Conservation (phyloP, 116 monocot genomes). For the Posidonia oceanica region DNA sequence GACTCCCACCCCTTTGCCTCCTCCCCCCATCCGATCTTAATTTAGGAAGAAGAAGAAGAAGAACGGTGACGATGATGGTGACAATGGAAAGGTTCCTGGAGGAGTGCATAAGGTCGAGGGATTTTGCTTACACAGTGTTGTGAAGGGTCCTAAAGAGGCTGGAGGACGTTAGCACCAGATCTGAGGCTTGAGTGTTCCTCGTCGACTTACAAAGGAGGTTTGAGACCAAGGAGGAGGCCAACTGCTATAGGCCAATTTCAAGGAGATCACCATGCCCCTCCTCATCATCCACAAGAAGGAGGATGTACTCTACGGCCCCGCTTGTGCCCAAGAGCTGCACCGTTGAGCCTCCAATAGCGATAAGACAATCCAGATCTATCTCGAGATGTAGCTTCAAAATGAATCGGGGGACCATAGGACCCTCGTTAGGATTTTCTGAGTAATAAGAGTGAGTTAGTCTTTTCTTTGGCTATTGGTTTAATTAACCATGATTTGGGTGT, state of each 20-base stretch:
- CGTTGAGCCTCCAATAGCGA: conserved; percentile 44
- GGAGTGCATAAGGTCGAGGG: conserved; percentile 25
- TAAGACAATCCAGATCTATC: conserved; percentile 67
- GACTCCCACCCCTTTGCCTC: too few species aligned
- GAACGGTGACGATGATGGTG: too few species aligned
- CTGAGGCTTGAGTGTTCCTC: conserved; percentile 62
- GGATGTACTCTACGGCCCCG: conserved; percentile 60
- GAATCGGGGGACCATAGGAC: too few species aligned
- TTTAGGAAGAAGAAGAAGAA: too few species aligned
- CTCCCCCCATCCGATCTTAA: too few species aligned
- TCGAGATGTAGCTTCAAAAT: conserved; percentile 49
- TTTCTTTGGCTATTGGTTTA: too few species aligned
- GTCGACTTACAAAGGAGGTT: conserved; percentile 56
- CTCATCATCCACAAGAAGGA: conserved; percentile 68
- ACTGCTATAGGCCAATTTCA: conserved; percentile 45
- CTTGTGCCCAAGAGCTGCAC: conserved; percentile 64
- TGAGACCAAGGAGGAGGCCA: conserved; percentile 19
- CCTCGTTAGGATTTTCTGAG: too few species aligned
- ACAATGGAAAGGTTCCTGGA: too few species aligned
- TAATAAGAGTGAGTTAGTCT: too few species aligned
- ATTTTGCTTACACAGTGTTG: conserved; percentile 65
- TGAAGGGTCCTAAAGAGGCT: conserved; percentile 57
- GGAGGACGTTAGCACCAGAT: conserved; percentile 40
- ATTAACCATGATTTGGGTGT: too few species aligned
- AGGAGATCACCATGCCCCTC: conserved; percentile 58